phyloP scores from a whole-genome alignment of 1,139 yeast species.

The Protomyces macrosporus region DNA sequence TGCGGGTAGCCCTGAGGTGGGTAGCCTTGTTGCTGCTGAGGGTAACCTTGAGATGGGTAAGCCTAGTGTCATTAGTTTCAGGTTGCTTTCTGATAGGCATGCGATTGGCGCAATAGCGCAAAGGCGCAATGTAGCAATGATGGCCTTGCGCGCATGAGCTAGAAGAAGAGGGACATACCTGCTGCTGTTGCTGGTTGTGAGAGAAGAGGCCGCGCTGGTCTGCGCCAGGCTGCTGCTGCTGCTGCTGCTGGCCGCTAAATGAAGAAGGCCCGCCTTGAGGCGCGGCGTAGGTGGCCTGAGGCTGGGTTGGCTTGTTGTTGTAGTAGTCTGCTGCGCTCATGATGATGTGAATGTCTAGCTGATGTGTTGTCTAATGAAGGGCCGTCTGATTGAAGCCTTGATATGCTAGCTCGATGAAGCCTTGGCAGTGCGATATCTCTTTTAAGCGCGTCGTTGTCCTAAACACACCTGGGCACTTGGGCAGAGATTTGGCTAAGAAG shows the following conservation, averaged over 20 bases:
- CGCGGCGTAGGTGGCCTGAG: background rate
- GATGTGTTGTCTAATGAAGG: background rate
- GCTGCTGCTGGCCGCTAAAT: background rate
- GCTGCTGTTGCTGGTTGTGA: background rate
- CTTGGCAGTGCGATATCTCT: too few species aligned
- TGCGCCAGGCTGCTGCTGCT: background rate
- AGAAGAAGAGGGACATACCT: background rate
- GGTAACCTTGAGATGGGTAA: constrained; percentile 2
- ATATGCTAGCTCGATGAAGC: too few species aligned
- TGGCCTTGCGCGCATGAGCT: background rate
- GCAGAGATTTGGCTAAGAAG: background rate
- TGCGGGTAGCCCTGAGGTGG: constrained; percentile 14
- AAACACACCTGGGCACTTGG: too few species aligned
- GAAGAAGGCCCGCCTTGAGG: background rate
- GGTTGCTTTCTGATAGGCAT: too few species aligned
- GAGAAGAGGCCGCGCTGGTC: background rate
- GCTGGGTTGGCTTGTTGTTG: background rate
- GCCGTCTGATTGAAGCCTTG: too few species aligned
- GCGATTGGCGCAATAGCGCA: too few species aligned
- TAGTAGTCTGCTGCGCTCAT: constrained; percentile 1
- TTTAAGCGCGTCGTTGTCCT: too few species aligned
- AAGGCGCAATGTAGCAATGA: too few species aligned
- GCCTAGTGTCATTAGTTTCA: too few species aligned
- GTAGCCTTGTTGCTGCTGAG: constrained; percentile 19
- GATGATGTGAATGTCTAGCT: background rate